Evolutionary conservation across 176 grass and related monocot species (phyloP).

Genomic region (Echinochloa phyllopogon): DNA sequence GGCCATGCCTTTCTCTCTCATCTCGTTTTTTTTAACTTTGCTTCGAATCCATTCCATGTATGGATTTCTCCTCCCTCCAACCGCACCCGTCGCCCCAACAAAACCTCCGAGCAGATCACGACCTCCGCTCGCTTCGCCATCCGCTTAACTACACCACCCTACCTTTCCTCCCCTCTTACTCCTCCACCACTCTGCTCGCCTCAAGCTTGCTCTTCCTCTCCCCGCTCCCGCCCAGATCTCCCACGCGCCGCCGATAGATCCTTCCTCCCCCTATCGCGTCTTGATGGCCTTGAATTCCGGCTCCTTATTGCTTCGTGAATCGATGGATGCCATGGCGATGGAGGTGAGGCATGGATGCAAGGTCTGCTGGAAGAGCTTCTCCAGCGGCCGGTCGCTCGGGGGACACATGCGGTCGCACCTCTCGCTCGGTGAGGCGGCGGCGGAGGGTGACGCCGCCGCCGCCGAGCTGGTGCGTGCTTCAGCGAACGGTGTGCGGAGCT

Average conservation of each 20-base stretch:
- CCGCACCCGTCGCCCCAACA: slow-evolving; percentile 59
- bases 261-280: slow-evolving; percentile 1
- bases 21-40: slow-evolving; percentile 45
- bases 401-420: slow-evolving; percentile 77
- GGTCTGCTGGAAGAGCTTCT: slow-evolving; percentile 69
- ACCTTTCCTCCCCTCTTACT: slow-evolving; percentile 63
- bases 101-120: slow-evolving; percentile 52
- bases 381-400: slow-evolving; percentile 62
- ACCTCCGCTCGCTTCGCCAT: slow-evolving; percentile 49
- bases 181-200: slow-evolving; percentile 41
- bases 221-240: slow-evolving; percentile 31
- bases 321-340: slow-evolving; percentile 33
- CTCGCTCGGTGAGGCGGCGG: slow-evolving; percentile 42
- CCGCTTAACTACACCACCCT: slow-evolving; percentile 52
- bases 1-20: slow-evolving; percentile 32
- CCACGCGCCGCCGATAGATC: slow-evolving; percentile 39
- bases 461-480: slow-evolving; percentile 18
- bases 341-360: slow-evolving; percentile 56
- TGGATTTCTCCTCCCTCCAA: slow-evolving; percentile 61
- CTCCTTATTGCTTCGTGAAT: neutral
- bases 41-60: slow-evolving; percentile 49
- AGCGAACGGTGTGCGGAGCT: slow-evolving; percentile 1
- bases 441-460: neutral
- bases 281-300: slow-evolving; percentile 11
- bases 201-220: slow-evolving; percentile 30